Evolutionary conservation across 352 stramenopile genomes (phyloP).

Genomic region (Globisporangium cylindrosporum): DNA sequence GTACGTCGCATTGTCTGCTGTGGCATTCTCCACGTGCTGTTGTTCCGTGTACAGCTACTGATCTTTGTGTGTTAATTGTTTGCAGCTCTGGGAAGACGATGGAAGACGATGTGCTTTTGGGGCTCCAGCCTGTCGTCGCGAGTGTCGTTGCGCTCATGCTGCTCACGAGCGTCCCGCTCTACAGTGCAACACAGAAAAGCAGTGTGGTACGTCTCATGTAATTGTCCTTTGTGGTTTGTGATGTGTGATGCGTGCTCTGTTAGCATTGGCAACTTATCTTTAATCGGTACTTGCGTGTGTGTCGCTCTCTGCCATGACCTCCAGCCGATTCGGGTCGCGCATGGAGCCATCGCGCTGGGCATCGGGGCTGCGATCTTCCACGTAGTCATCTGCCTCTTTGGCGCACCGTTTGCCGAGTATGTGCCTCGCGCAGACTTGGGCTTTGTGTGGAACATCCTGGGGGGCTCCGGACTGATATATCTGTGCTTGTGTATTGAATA

Average conservation of each 20-base stretch:
- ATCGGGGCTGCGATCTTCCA: constrained; percentile 50
- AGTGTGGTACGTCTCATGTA: background rate
- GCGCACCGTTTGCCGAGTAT: constrained; percentile 63
- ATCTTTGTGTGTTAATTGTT: background rate
- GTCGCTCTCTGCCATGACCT: background rate
- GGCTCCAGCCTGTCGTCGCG: constrained; percentile 38
- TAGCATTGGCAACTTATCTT: background rate
- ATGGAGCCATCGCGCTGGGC: constrained; percentile 30
- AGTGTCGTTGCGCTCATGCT: constrained; percentile 31
- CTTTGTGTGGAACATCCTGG: background rate
- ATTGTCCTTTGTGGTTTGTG: background rate
- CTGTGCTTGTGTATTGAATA: constrained; percentile 1
- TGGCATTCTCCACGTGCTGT: background rate
- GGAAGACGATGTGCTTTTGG: constrained; percentile 44
- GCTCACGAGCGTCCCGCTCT: constrained; percentile 27
- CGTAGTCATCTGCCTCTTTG: constrained; percentile 67
- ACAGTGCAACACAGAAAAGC: constrained; percentile 3
- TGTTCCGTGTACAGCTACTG: background rate
- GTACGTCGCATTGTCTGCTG: constrained; percentile 15
- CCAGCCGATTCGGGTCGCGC: constrained; percentile 12
- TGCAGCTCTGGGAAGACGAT: constrained; percentile 32
- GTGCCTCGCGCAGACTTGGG: background rate
- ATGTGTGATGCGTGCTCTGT: too few relatives aligned
- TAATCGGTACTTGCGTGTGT: background rate
- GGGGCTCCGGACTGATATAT: constrained; percentile 2